phyloP scores from a whole-genome alignment of 208 protist species.

The Crithidia brevicula region DNA sequence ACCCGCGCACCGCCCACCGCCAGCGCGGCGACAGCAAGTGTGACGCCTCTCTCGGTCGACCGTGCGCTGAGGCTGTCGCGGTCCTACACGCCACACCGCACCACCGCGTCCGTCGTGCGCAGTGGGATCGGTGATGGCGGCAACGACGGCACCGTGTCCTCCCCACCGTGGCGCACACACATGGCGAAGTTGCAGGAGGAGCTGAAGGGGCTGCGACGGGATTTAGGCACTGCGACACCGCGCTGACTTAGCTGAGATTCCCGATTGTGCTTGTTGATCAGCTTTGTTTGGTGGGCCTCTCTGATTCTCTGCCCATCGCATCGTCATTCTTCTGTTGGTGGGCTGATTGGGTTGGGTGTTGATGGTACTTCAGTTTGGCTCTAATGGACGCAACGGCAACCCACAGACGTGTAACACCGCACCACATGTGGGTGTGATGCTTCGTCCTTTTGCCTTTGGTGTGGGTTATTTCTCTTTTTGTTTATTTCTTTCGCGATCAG shows the following conservation, averaged over 20 bases:
- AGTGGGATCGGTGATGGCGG: background rate
- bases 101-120: constrained; percentile 1
- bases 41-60: constrained; percentile 2
- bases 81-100: constrained; percentile 22
- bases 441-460: no score
- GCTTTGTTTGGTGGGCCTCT: background rate
- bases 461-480: no score
- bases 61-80: constrained; percentile 2
- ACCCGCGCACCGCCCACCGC: background rate
- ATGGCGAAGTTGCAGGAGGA: constrained; percentile 61
- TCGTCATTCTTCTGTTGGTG: no score
- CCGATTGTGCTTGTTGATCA: background rate
- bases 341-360: no score
- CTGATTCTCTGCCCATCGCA: no score
- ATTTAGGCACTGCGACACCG: constrained; percentile 27
- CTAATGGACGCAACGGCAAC: no score
- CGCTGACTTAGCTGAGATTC: background rate
- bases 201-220: constrained; percentile 50
- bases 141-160: background rate
- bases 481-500: no score
- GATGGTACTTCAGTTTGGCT: no score
- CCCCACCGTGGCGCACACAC: constrained; percentile 49
- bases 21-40: background rate
- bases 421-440: no score
- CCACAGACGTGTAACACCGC: no score